phyloP scores from a whole-genome alignment of 2,329 filamentous ascomycete genomes.

The Lachnellula arida region DNA sequence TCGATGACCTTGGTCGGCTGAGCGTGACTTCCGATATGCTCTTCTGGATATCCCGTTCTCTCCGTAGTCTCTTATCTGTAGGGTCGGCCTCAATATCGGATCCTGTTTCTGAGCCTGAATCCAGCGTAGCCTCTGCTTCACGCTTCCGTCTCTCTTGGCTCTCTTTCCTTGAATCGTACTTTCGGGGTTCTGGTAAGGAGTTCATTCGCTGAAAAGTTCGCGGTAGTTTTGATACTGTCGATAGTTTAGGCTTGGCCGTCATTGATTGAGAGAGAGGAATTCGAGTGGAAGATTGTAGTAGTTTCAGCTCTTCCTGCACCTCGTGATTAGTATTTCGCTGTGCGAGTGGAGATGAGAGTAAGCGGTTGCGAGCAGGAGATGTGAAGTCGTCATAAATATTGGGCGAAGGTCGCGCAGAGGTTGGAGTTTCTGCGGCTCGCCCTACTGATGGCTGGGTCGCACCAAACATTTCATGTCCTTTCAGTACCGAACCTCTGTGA shows the following conservation, averaged over 20 bases:
- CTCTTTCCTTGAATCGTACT: conserved; percentile 27
- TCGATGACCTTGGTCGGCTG: neutral
- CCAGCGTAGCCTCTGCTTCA: neutral
- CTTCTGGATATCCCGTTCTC: conserved; percentile 13
- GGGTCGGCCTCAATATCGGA: conserved; percentile 21
- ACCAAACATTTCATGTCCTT: conserved; percentile 26
- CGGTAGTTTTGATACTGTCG: conserved; percentile 1
- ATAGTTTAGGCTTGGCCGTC: conserved; percentile 6
- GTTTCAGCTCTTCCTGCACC: conserved; percentile 1
- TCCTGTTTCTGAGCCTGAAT: conserved; percentile 16
- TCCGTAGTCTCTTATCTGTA: conserved; percentile 1
- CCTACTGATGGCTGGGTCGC: conserved; percentile 29
- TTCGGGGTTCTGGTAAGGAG: conserved; percentile 17
- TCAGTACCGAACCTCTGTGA: conserved; percentile 28
- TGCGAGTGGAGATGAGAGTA: conserved; percentile 22
- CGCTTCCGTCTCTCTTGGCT: conserved; percentile 26
- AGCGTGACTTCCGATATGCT: conserved; percentile 13
- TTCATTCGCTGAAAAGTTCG: neutral
- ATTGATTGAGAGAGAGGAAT: conserved; percentile 9
- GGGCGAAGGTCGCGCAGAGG: conserved; percentile 29
- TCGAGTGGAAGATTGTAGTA: conserved; percentile 16
- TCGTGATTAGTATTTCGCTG: neutral
- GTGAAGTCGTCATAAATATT: conserved; percentile 22
- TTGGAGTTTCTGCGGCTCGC: conserved; percentile 20
- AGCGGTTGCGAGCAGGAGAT: conserved; percentile 13